Evolutionary conservation across 192 early-diverging fungal species (phyloP), one percentile per base, ranked within the genome.

Genomic region (Rhizoclosmatium sp.): DNA sequence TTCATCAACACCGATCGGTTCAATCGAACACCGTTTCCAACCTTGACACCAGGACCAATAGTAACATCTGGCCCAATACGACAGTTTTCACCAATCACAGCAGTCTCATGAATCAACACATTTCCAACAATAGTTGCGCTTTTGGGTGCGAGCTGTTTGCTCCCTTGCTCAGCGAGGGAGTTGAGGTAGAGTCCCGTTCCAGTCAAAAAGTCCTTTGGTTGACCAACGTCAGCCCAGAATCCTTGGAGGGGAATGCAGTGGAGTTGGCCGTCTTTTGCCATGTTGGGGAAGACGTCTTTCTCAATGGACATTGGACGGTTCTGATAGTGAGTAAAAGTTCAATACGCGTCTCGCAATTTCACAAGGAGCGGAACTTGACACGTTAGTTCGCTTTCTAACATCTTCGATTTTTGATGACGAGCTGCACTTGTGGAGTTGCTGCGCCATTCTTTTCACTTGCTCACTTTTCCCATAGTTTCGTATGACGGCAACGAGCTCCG

Each of bases 161-260:
- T n/a, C 14, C n/a, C 44, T n/a, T 59, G 21, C 3, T 23, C 62
- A 80, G 90, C 81, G 71, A 99, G 71, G 75, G 94, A 93, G 31
- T 90, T 83, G 65, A 99, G 91, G 84, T 98, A 99, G 65, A 99
- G 88, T 69, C 94, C 95, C 39, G 95, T 95, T 40, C 98, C 98
- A 3, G 93, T 96, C 81, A 99, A 88, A 83, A 93, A 99, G 84
- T 99, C 98, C 85, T 97, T 97, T 68, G 98, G 98, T 84, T 99
- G 98, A 48, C 98, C 98, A 72, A 99, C 97, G 83, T 99, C 98
- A 92, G 96, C 96, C 98, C 98, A 99, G 91, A 94, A 98, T 76
- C 96, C 96, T 56, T 95, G 93, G 64, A 99, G 90, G 46, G 95
- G 94, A 82, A 97, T 97, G 31, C 94, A 91, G 89, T 98, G 95